phyloP scores from a whole-genome alignment of 176 grass and related monocot genomes.

The Triticum timopheevii region DNA sequence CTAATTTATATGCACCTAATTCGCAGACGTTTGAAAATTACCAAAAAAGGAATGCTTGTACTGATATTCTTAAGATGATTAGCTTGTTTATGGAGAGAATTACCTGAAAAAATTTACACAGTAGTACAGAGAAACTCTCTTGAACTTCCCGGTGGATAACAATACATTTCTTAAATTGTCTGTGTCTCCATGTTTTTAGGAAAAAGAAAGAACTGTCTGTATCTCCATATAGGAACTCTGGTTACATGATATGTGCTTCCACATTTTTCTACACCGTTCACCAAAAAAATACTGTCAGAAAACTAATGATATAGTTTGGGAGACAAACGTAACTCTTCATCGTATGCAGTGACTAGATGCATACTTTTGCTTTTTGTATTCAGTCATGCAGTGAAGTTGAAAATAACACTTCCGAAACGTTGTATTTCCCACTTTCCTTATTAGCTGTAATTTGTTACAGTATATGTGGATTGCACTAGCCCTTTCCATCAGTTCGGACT shows the following conservation, averaged over 20 bases:
- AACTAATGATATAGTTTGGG: neutral
- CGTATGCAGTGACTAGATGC: neutral
- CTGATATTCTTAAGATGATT: neutral
- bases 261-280: neutral
- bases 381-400: constrained; percentile 5
- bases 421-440: neutral
- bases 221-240: neutral
- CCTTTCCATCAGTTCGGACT: too few species aligned
- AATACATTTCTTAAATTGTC: neutral
- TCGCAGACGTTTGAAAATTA: neutral
- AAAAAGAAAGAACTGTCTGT: neutral
- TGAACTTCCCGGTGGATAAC: neutral
- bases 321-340: neutral
- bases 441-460: too few species aligned
- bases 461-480: too few species aligned
- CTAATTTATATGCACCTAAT: neutral
- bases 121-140: neutral
- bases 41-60: neutral
- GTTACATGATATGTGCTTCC: neutral
- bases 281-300: neutral
- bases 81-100: neutral
- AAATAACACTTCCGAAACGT: neutral
- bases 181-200: neutral
- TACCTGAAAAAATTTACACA: neutral
- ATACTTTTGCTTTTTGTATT: neutral